Conservation (phyloP, 2,329 filamentous ascomycete genomes). For the Hymenoscyphus albidus region DNA sequence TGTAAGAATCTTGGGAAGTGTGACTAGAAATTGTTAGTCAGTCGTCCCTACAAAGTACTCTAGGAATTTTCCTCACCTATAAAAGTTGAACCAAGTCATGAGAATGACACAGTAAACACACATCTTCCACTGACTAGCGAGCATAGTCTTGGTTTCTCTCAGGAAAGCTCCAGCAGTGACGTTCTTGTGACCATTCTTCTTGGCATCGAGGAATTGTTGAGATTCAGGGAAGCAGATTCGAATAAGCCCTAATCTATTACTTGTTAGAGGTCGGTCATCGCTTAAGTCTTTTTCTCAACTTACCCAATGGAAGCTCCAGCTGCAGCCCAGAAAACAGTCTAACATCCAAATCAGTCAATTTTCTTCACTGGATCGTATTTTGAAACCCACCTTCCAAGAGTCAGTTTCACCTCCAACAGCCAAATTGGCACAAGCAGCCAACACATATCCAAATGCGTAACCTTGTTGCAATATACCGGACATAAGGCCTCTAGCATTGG, state of each 20-base stretch:
- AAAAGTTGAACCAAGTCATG: slow-evolving; percentile 67
- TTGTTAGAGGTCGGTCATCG: too few relatives aligned
- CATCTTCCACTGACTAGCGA: slow-evolving; percentile 70
- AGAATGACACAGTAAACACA: slow-evolving; percentile 72
- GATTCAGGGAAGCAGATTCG: slow-evolving; percentile 70
- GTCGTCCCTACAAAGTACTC: not conserved
- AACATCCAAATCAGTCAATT: slow-evolving; percentile 56
- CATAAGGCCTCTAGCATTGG: slow-evolving; percentile 28
- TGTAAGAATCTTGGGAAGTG: slow-evolving; percentile 65
- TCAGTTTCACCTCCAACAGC: slow-evolving; percentile 62
- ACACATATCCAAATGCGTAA: slow-evolving; percentile 29
- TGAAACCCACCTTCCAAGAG: slow-evolving; percentile 64
- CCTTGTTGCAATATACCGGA: slow-evolving; percentile 30
- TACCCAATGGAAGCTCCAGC: slow-evolving; percentile 60
- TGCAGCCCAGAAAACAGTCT: slow-evolving; percentile 36
- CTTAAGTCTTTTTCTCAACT: too few relatives aligned
- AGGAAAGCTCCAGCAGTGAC: slow-evolving; percentile 55
- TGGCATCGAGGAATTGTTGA: slow-evolving; percentile 69
- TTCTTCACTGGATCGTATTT: not conserved
- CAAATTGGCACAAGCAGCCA: slow-evolving; percentile 55
- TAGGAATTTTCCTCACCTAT: slow-evolving; percentile 33
- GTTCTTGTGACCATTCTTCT: slow-evolving; percentile 52
- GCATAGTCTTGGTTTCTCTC: slow-evolving; percentile 64
- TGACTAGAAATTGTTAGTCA: slow-evolving; percentile 44
- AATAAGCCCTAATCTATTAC: slow-evolving; percentile 47